Conservation (phyloP, 2,329 filamentous ascomycete species). For the Apiospora hydei region DNA sequence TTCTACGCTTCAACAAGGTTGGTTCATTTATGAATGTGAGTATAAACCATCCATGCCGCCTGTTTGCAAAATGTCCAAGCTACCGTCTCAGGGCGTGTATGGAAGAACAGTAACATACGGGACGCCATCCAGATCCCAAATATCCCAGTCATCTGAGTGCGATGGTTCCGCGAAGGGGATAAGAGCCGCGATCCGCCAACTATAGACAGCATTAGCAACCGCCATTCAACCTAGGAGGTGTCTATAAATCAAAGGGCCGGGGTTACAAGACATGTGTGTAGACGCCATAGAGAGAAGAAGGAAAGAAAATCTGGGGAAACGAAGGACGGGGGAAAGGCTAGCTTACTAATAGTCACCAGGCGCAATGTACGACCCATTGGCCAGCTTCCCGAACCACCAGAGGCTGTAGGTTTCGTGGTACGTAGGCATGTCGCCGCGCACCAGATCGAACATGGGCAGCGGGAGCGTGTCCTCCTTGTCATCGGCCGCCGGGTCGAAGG, state of each 20-base stretch:
- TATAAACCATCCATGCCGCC: too few species aligned
- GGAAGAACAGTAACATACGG: not conserved
- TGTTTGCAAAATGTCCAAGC: not conserved
- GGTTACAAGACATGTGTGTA: too few species aligned
- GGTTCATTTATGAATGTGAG: too few species aligned
- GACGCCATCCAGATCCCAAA: constrained; percentile 20
- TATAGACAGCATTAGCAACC: not conserved
- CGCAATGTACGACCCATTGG: constrained; percentile 1
- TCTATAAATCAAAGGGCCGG: not conserved
- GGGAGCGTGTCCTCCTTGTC: not conserved
- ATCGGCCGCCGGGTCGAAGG: constrained; percentile 5
- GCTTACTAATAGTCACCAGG: constrained; percentile 11
- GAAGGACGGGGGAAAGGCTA: too few species aligned
- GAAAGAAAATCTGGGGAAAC: too few species aligned
- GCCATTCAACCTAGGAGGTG: not conserved
- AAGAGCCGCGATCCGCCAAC: constrained; percentile 15
- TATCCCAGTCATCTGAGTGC: not conserved
- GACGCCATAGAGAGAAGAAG: not conserved
- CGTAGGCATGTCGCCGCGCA: constrained; percentile 1
- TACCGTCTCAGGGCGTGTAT: not conserved
- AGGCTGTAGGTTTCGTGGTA: not conserved
- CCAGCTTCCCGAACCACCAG: constrained; percentile 21
- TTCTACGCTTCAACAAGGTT: too few species aligned
- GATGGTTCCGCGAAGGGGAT: constrained; percentile 10
- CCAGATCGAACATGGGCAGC: not conserved